Evolutionary conservation across 768 basidiomycete species (phyloP), one percentile per base, ranked within the genome.

Genomic region (Kondoa malvinella): DNA sequence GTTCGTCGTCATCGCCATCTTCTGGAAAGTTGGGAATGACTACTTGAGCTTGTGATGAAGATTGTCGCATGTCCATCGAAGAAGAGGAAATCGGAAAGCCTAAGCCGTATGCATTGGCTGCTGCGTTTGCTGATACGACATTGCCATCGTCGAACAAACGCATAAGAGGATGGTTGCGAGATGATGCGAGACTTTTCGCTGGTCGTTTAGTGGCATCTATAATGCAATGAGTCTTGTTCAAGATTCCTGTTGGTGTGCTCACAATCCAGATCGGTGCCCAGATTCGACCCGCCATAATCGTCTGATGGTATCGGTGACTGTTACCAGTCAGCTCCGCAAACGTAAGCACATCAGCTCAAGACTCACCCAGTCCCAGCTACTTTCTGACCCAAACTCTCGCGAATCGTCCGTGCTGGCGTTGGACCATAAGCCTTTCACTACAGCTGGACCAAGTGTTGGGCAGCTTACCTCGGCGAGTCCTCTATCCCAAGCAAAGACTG

Each of bases 401-500:
- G 60, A 62, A 25, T 71, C 74, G 14, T 74, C 76, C 26, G 72
- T 68, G 56, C 61, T 67, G 4, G n/a, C n/a, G n/a, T n/a, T n/a
- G n/a, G n/a, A n/a, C n/a, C n/a, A n/a, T 75, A 72, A 2, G 72
- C 71, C 17, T 67, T 32, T 60, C 61, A 16, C 3, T 70, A 61
- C 33, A 74, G 71, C 58, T 70, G 65, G 56, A 68, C 66, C 32
- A 71, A 71, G 3, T 68, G 64, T 3, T 27, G 57, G 2, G 34
- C 0, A 62, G 31, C 61, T 3, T 31, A 68, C 67, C 66, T 30
- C 56, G 57, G 87, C 86, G 86, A 87, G 63, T 84, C 82, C 32
- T 85, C 78, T 26, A 85, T 83, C 33, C 81, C 85, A 0, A 83
- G 86, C 56, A 94, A 80, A 74, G 87, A 89, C n/a, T 84, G 84